Evolutionary conservation across 73 alveolate species (phyloP).

Genomic region (Paramecium sexaurelia): DNA sequence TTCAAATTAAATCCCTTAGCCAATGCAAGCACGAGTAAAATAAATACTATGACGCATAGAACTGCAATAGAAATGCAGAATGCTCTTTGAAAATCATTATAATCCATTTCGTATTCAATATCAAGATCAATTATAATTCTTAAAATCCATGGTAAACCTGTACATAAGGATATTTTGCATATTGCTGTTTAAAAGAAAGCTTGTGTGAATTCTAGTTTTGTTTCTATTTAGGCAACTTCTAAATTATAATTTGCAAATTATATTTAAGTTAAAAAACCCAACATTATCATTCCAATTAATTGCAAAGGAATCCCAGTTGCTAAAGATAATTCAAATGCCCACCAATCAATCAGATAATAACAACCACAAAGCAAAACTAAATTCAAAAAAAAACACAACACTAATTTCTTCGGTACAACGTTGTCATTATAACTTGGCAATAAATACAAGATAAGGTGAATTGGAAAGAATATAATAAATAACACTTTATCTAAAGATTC

Average conservation of each 20-base stretch:
- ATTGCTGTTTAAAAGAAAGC: conserved; percentile 45
- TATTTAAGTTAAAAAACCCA: not conserved
- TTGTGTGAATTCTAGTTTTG: not conserved
- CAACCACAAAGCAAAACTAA: conserved; percentile 17
- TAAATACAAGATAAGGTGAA: conserved; percentile 15
- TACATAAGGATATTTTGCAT: conserved; percentile 29
- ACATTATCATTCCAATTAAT: not conserved
- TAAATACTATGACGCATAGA: not conserved
- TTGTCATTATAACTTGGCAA: conserved; percentile 11
- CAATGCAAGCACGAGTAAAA: not conserved
- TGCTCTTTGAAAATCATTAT: not conserved
- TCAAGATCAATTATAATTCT: conserved; percentile 1
- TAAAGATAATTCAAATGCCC: conserved; percentile 34
- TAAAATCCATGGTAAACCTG: conserved; percentile 56
- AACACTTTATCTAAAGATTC: not conserved
- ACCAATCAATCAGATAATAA: conserved; percentile 18
- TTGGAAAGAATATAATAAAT: not conserved
- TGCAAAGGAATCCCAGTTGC: conserved; percentile 41
- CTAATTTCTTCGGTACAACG: conserved; percentile 37
- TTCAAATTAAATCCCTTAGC: not conserved
- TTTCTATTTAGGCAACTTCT: conserved; percentile 18
- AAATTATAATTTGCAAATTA: not conserved
- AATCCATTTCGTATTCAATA: conserved; percentile 28
- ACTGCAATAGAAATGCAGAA: conserved; percentile 4
- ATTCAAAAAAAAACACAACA: conserved; percentile 19